Base-by-base conservation (phyloP, 495 filamentous ascomycete species). In the Annulohypoxylon maeteangense region DNA sequence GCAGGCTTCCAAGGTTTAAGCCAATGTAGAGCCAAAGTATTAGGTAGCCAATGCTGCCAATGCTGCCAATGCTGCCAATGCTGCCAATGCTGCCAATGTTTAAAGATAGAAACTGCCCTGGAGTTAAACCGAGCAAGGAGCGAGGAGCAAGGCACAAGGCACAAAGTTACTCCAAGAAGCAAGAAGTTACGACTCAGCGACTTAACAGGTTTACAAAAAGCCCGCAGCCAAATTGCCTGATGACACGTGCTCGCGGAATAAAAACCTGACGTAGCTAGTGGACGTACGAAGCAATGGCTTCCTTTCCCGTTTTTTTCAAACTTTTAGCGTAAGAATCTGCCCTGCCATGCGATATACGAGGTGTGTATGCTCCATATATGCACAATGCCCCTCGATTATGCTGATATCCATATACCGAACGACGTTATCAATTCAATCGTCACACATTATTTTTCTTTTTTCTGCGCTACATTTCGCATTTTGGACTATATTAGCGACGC, bases 221-320 rank as follows among this genome's bases (percentile, higher is more conserved):
- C 57, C 40, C 51, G 48, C 63, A 34, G 53, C 58, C 70, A 58
- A 72, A 68, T 72, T 68, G 45, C 11, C 54, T 61, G 38, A 40
- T 62, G 65, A 72, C 70, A 72, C 70, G 70, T 72, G 65, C 70
- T 38, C 12, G 1, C 50, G 34, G 36, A 23, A 61, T 55, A 60
- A n/a, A 55, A 11, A 20, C 40, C 68, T 65, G 62, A 71, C 68
- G 68, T 71, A 67, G 11, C 32, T 68, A 56, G 45, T 53, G 22
- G 65, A 44, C n/a, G 7, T 54, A 47, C 47, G 16, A 22, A 38
- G 16, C 11, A 56, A 32, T 56, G 47, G 47, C 20, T 25, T 50
- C 10, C 20, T 47, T 23, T 12, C 48, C 48, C 29, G 16, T 54
- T 12, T 53, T 51, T 20, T 23, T 53, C 48, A 3, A 29, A 16